Base-by-base conservation (phyloP, 169 alveolate genomes). In the Plasmodium knowlesi region DNA sequence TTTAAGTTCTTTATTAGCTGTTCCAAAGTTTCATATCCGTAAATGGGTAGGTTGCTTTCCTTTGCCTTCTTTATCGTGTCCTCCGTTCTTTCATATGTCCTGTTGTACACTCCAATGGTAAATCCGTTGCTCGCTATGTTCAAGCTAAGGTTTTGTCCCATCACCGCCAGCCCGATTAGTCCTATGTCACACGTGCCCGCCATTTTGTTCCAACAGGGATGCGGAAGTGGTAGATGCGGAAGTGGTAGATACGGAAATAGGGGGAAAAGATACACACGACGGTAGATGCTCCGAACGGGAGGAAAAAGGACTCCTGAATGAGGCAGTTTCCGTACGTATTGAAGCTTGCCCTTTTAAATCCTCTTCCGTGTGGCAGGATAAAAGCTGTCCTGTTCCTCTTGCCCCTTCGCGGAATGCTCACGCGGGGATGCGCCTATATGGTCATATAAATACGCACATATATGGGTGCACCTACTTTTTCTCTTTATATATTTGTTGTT, bases 131-230 rank as follows among this genome's bases (percentile, higher is more conserved):
- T 93, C 22, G 97, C 94, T 80, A 95, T 92, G 81, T 97, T 97
- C 88, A 88, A 92, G 71, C 97, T 93, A 74, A 95, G 95, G 82
- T 96, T 97, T 30, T 92, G 95, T n/a, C 98, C 98, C 98, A 97
- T 97, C 30, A 97, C 98, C 71, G 97, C 98, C 70, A 97, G 82
- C 19, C 98, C 98, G 25, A 97, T 92, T 9, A 97, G 93, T 16
- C 98, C 98, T 50, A 97, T 70, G 12, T 96, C 98, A 61, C 97
- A 95, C 41, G 30, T 74, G 54, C 83, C 95, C 16, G 79, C 14
- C 90, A 83, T 80, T 39, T 82, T 92, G 25, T 67, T 19, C n/a
- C 43, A 22, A 16, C 8, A 16, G 39, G 5, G 86, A 10, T 4
- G 34, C 10, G 2, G 86, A n/a, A 0, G 57, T 19, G 50, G 32